phyloP scores from a whole-genome alignment of 805 yeast genomes.

The Yarrowia osloensis region DNA sequence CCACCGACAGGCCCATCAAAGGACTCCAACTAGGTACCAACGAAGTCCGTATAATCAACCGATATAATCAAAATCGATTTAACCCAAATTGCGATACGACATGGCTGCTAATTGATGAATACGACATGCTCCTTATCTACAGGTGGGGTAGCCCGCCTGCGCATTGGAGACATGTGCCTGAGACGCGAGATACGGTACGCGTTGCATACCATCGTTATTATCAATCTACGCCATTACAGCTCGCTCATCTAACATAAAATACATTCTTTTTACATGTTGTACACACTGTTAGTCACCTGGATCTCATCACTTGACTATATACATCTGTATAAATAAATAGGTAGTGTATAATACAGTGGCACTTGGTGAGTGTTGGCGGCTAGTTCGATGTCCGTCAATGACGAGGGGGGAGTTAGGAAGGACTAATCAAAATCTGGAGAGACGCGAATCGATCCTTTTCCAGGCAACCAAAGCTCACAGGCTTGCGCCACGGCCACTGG shows the following conservation, averaged over 20 bases:
- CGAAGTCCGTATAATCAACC: too few relatives aligned
- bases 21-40: too few relatives aligned
- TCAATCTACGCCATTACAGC: not conserved
- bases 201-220: not conserved
- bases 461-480: constrained; percentile 12
- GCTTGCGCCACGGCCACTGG: constrained; percentile 21
- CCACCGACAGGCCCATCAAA: too few relatives aligned
- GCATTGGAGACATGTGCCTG: not conserved
- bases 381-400: constrained; percentile 29
- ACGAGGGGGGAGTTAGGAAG: constrained; percentile 12
- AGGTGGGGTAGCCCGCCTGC: not conserved
- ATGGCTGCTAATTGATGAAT: not conserved
- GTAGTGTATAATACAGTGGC: constrained; percentile 31
- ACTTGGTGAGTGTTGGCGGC: constrained; percentile 30
- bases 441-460: not conserved
- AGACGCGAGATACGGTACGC: not conserved
- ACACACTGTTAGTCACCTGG: constrained; percentile 21
- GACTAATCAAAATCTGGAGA: not conserved
- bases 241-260: constrained; percentile 3
- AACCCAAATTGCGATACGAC: not conserved
- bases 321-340: constrained; percentile 30
- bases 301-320: constrained; percentile 30
- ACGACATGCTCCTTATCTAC: not conserved
- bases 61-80: not conserved
- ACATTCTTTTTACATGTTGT: constrained; percentile 14